phyloP scores from a whole-genome alignment of 768 basidiomycete species.

The Pleurotus ostreatus region DNA sequence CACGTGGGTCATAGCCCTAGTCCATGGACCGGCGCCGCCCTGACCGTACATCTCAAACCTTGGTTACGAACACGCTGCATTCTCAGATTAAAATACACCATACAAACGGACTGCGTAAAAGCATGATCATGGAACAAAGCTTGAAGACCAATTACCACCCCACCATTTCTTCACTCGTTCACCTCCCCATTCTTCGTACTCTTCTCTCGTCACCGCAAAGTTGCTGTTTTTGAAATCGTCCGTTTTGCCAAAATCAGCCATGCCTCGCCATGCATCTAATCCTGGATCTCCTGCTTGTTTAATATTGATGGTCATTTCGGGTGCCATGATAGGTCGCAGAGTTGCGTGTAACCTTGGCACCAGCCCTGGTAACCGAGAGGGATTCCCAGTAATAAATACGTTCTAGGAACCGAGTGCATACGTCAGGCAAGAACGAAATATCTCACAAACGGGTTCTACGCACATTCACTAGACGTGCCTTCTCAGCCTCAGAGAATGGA shows the following conservation, averaged over 20 bases:
- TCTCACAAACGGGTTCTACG: slow-evolving; percentile 9
- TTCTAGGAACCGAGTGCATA: slow-evolving; percentile 45
- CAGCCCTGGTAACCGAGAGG: slow-evolving; percentile 72
- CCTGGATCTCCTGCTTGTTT: slow-evolving; percentile 59
- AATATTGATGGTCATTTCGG: slow-evolving; percentile 70
- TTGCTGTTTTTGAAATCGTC: slow-evolving; percentile 37
- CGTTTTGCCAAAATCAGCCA: slow-evolving; percentile 73
- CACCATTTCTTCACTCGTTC: slow-evolving; percentile 89
- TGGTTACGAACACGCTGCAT: too few relatives aligned
- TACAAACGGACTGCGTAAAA: not conserved
- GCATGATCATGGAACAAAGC: slow-evolving; percentile 15
- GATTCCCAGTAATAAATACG: slow-evolving; percentile 84
- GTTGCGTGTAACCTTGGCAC: slow-evolving; percentile 60
- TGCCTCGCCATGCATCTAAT: slow-evolving; percentile 88
- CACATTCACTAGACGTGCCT: slow-evolving; percentile 74
- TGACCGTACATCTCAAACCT: too few relatives aligned
- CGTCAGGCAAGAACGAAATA: not conserved
- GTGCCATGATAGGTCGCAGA: slow-evolving; percentile 82
- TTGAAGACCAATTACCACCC: slow-evolving; percentile 84
- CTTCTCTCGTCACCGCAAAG: slow-evolving; percentile 64
- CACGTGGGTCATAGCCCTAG: too few relatives aligned
- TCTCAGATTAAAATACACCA: too few relatives aligned
- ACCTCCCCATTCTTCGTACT: slow-evolving; percentile 89
- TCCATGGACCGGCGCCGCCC: too few relatives aligned
- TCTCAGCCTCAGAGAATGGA: slow-evolving; percentile 64